These are phyloP conservation scores for Gracilariopsis chorda DNA, from an alignment of 23 red algal species.

Conservation along the genomic window DNA sequence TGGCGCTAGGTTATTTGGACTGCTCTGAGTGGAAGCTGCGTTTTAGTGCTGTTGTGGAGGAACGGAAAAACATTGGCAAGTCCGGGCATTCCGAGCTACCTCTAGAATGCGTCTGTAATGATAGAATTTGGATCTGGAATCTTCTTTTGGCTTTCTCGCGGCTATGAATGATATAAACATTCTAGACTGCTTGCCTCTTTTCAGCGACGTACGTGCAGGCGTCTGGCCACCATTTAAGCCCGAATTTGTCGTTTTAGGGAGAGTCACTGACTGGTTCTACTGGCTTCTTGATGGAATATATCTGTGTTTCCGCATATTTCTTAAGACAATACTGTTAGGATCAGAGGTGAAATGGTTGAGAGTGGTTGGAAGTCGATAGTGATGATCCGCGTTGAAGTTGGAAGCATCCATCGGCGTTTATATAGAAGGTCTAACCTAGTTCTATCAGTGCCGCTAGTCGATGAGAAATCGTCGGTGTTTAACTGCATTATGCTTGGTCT, in stretches of 20 bases:
- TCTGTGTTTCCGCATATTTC: constrained; percentile 1
- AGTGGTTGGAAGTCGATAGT: too few relatives aligned
- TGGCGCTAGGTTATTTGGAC: background rate
- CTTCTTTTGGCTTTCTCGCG: constrained; percentile 2
- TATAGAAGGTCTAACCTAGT: too few relatives aligned
- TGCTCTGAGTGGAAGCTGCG: background rate
- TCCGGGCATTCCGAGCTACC: background rate
- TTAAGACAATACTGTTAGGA: background rate
- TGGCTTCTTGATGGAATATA: constrained; percentile 17
- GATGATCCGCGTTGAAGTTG: background rate
- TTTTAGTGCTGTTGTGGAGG: background rate
- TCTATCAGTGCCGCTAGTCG: too few relatives aligned
- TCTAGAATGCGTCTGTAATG: background rate
- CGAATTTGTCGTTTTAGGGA: background rate
- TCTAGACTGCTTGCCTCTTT: background rate
- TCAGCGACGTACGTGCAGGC: background rate
- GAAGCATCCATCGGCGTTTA: background rate
- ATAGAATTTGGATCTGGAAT: constrained; percentile 1
- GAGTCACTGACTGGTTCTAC: constrained; percentile 5
- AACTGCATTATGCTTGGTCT: too few relatives aligned
- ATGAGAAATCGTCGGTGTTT: too few relatives aligned
- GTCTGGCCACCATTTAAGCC: background rate
- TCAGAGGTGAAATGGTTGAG: too few relatives aligned
- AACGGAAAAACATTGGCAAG: background rate
- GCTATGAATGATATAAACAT: constrained; percentile 8